Conservation (phyloP, 768 basidiomycete species). For the Tylopilus sp. region DNA sequence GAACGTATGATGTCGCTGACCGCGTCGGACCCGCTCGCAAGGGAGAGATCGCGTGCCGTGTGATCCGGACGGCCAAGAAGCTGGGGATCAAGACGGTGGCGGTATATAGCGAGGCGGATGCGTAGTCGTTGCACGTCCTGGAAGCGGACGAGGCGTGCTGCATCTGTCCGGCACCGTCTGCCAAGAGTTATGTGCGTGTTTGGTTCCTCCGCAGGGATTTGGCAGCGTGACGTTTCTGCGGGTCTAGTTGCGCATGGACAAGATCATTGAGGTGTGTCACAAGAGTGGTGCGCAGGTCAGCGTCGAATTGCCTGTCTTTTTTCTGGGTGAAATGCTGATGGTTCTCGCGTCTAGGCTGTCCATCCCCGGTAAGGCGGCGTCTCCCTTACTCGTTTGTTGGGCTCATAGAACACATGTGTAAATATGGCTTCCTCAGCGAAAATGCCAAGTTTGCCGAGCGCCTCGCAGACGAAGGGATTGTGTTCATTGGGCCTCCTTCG, state of each 20-base stretch:
- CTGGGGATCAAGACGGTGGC: slow-evolving; percentile 91
- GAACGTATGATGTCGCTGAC: background rate
- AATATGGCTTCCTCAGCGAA: slow-evolving; percentile 91
- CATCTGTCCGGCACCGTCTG: slow-evolving; percentile 87
- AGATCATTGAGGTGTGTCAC: slow-evolving; percentile 80
- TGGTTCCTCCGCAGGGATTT: background rate
- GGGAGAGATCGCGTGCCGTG: slow-evolving; percentile 94
- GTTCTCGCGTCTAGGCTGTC: slow-evolving; percentile 61
- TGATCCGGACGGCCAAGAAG: slow-evolving; percentile 85
- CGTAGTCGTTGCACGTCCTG: slow-evolving; percentile 74
- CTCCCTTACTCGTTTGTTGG: background rate
- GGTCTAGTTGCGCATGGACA: slow-evolving; percentile 75
- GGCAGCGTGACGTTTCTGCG: background rate
- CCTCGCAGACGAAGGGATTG: slow-evolving; percentile 74
- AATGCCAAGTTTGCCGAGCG: slow-evolving; percentile 78
- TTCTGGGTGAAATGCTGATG: background rate
- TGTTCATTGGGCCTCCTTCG: slow-evolving; percentile 89
- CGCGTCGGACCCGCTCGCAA: slow-evolving; percentile 37
- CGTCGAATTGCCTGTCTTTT: slow-evolving; percentile 1
- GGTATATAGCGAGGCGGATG: slow-evolving; percentile 87
- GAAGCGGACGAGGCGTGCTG: slow-evolving; percentile 90
- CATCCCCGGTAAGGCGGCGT: slow-evolving; percentile 71
- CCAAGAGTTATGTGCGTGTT: slow-evolving; percentile 80
- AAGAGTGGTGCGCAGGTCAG: slow-evolving; percentile 80
- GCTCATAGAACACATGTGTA: slow-evolving; percentile 22